Percentiles rank a stretch among this genome's conserved stretches.
Conservation (phyloP, 768 basidiomycete genomes). For the Russula sp. region DNA sequence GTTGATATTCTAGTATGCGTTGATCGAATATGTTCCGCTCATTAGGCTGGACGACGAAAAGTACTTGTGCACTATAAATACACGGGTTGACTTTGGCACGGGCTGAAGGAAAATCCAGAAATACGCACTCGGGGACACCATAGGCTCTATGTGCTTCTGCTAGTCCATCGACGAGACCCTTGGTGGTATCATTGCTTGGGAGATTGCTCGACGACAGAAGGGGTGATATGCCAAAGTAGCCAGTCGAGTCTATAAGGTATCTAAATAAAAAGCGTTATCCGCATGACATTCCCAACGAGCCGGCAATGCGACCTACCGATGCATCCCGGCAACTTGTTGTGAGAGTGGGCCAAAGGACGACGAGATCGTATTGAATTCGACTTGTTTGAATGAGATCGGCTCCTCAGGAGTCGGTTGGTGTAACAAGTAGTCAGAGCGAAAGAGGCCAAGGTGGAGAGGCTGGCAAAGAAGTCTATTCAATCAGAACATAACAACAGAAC, state of each 20-base stretch:
- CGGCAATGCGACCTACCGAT: slow-evolving; percentile 51
- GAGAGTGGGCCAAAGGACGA: slow-evolving; percentile 85
- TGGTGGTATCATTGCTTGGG: slow-evolving; percentile 68
- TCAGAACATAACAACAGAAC: slow-evolving; percentile 25
- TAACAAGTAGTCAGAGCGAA: slow-evolving; percentile 92
- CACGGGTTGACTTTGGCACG: not conserved
- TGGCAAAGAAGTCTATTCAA: slow-evolving; percentile 36
- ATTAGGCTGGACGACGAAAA: slow-evolving; percentile 85
- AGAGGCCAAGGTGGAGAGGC: slow-evolving; percentile 85
- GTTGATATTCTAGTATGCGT: slow-evolving; percentile 79
- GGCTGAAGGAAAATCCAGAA: not conserved
- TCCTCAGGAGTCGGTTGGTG: slow-evolving; percentile 48
- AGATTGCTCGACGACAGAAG: slow-evolving; percentile 53
- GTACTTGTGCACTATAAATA: slow-evolving; percentile 50
- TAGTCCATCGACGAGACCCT: slow-evolving; percentile 70
- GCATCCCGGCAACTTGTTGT: slow-evolving; percentile 62
- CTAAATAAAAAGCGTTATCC: slow-evolving; percentile 40
- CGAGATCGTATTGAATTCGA: slow-evolving; percentile 98
- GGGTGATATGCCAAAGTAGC: slow-evolving; percentile 62
- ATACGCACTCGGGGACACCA: slow-evolving; percentile 48
- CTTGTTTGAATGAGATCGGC: slow-evolving; percentile 71
- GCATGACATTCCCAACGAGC: not conserved
- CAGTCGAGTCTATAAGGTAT: slow-evolving; percentile 61
- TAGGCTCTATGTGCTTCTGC: slow-evolving; percentile 84
- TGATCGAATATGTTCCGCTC: slow-evolving; percentile 95